Evolutionary conservation across 1,284 basidiomycete species (phyloP), one percentile per base, ranked within the genome.

Genomic region (Uromyces viciae-fabae): DNA sequence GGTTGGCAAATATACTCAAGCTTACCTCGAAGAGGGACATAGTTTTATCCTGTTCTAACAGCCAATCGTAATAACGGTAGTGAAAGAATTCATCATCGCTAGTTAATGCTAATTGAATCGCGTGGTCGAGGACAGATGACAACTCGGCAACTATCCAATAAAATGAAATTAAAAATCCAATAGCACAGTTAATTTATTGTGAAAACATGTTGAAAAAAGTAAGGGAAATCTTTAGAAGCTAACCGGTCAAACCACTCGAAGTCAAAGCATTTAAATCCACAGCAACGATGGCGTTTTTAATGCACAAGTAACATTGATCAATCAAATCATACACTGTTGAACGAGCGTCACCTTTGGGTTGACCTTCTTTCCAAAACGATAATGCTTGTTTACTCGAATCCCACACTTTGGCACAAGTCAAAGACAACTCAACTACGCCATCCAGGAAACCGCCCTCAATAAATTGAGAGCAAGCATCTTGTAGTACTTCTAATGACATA

Each of bases 31-130:
- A 88, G 31, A 99, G 88, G 85, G 95, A 92, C 85, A 98, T 94
- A 22, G 93, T 92, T 83, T 94, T 88, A 11, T 91, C 90, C 54
- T 91, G 90, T 38, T 88, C 87, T 66, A 98, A 92, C 75, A 96
- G 88, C 95, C 95, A 98, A 84, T 96, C 94, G 86, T 99, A 99
- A 82, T 99, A 86, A 66, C 91, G 92, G 54, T 92, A 94, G 87
- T 99, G 95, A 88, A 98, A 98, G 86, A 97, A 91, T 84, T 94
- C 91, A 86, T 99, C 96, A 73, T 92, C 89, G 82, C 92, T 92
- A 0, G 90, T 88, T 82, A 98, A 92, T 0, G 94, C 94, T 81
- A 94, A 88, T 58, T 92, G 90, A 85, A 93, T 94, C 0, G 93
- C 92, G 84, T 91, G 91, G 60, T 88, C 89, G 71, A 91, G 89